These are phyloP conservation scores for Penicillium maclennaniae DNA, from an alignment of 495 filamentous ascomycete genomes.

Conservation along the genomic window DNA sequence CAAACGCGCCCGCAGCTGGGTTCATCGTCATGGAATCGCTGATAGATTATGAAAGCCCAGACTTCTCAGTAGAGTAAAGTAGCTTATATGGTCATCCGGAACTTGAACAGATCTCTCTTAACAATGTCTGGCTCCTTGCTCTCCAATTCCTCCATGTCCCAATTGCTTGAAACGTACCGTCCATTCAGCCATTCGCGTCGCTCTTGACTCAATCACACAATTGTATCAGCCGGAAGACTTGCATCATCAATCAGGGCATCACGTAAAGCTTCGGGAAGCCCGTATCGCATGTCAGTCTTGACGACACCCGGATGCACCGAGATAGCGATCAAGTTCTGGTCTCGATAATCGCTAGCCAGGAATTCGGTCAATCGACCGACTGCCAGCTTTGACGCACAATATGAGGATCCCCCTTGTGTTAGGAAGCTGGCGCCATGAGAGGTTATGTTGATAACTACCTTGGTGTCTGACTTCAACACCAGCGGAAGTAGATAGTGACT, in stretches of 20 bases:
- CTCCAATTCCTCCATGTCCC: slow-evolving; percentile 49
- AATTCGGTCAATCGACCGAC: slow-evolving; percentile 48
- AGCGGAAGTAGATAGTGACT: slow-evolving; percentile 45
- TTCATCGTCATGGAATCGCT: slow-evolving; percentile 22
- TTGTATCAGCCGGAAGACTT: slow-evolving; percentile 43
- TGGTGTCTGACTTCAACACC: slow-evolving; percentile 39
- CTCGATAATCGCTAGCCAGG: slow-evolving; percentile 31
- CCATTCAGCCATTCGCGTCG: slow-evolving; percentile 50
- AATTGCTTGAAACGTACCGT: slow-evolving; percentile 37
- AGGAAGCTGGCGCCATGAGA: slow-evolving; percentile 39
- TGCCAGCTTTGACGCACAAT: slow-evolving; percentile 46
- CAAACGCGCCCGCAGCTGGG: slow-evolving; percentile 28
- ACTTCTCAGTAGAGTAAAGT: neutral
- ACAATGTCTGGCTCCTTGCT: slow-evolving; percentile 42
- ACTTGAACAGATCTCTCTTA: slow-evolving; percentile 11
- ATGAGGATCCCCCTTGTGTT: slow-evolving; percentile 31
- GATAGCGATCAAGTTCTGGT: slow-evolving; percentile 44
- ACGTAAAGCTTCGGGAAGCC: slow-evolving; percentile 17
- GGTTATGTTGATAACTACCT: slow-evolving; percentile 46
- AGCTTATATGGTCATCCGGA: slow-evolving; percentile 3
- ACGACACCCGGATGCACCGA: slow-evolving; percentile 50
- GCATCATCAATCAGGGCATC: slow-evolving; percentile 39
- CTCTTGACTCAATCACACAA: slow-evolving; percentile 46
- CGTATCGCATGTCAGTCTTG: slow-evolving; percentile 38
- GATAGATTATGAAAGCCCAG: slow-evolving; percentile 12